These are phyloP conservation scores for Yamadazyma takamatsuzukensis DNA, from an alignment of 805 yeast genomes.

Conservation along the genomic window DNA sequence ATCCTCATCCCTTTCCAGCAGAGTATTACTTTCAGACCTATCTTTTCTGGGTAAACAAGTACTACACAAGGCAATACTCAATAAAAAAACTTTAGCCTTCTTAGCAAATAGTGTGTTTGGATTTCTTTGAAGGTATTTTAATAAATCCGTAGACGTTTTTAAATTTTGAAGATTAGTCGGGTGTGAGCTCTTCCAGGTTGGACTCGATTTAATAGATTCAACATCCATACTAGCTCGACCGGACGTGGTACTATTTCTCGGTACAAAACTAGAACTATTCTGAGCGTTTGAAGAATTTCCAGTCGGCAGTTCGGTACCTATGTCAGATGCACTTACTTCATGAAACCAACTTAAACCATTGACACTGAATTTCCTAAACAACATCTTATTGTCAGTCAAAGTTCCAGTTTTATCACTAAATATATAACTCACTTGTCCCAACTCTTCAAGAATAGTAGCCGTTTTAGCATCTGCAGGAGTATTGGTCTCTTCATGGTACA, in stretches of 20 bases:
- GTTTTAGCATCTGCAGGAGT: conserved; percentile 95
- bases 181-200: conserved; percentile 48
- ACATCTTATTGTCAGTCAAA: conserved; percentile 89
- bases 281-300: neutral
- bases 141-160: conserved; percentile 56
- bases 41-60: conserved; percentile 72
- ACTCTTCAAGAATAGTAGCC: conserved; percentile 90
- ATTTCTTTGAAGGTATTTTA: conserved; percentile 64
- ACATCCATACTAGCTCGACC: conserved; percentile 32
- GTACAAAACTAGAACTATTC: neutral
- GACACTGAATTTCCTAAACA: conserved; percentile 82
- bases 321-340: conserved; percentile 30
- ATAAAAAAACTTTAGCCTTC: conserved; percentile 72
- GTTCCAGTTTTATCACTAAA: conserved; percentile 98
- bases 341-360: conserved; percentile 91
- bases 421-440: conserved; percentile 93
- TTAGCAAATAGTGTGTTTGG: conserved; percentile 70
- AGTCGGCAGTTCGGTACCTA: neutral
- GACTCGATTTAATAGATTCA: conserved; percentile 17
- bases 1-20: conserved; percentile 17
- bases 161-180: conserved; percentile 41
- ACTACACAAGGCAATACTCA: conserved; percentile 84
- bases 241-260: conserved; percentile 25
- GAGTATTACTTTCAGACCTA: conserved; percentile 8
- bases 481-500: conserved; percentile 80